These are phyloP conservation scores for Xylaria telfairii DNA, from an alignment of 495 filamentous ascomycete species.

Conservation along the genomic window DNA sequence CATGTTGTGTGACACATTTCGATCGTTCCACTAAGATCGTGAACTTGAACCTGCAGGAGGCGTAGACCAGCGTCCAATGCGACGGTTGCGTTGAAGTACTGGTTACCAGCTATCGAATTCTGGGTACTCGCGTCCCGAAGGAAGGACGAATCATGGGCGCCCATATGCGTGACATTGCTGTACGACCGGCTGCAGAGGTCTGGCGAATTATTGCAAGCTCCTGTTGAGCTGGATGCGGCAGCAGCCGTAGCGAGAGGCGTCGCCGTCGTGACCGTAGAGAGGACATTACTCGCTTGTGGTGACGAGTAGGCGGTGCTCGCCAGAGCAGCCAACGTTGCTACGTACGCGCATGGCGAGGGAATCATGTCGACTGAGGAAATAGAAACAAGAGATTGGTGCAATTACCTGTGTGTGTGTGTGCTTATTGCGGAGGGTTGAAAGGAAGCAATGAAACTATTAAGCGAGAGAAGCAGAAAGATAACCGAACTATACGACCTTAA, in stretches of 20 bases:
- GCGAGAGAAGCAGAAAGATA: neutral
- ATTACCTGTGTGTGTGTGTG: neutral
- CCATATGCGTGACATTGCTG: conserved; percentile 71
- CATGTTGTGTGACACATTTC: conserved; percentile 72
- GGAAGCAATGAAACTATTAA: conserved; percentile 1
- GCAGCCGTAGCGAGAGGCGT: conserved; percentile 28
- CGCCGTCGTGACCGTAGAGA: conserved; percentile 27
- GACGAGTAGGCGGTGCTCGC: conserved; percentile 32
- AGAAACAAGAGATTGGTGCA: neutral
- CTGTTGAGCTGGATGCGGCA: conserved; percentile 22
- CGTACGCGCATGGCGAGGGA: conserved; percentile 33
- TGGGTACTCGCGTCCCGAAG: conserved; percentile 59
- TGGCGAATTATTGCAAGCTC: conserved; percentile 71
- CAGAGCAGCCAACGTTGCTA: conserved; percentile 33
- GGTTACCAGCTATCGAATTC: conserved; percentile 66
- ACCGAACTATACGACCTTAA: neutral
- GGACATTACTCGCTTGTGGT: conserved; percentile 30
- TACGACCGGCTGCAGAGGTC: conserved; percentile 66
- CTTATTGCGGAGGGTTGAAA: neutral
- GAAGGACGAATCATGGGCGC: conserved; percentile 73
- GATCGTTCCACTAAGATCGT: conserved; percentile 57
- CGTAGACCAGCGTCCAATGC: conserved; percentile 73
- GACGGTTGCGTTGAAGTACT: conserved; percentile 67
- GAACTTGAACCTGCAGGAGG: conserved; percentile 73
- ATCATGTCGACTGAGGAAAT: conserved; percentile 33